Conservation (phyloP, 306 rosid genomes). For the Cucumis cinereus region DNA sequence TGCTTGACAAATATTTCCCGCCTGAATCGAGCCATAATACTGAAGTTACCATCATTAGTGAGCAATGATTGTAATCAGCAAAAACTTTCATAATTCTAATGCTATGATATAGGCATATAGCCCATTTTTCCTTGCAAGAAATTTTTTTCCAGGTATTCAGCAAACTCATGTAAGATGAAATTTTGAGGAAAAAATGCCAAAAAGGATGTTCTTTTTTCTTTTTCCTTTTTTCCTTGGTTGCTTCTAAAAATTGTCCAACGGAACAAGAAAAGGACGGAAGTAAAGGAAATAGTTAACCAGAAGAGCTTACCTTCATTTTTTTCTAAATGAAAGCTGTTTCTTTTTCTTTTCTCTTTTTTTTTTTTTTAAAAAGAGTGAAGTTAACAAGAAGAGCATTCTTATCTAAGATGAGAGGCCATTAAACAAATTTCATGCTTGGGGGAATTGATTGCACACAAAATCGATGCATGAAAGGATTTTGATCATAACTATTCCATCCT, state of each 20-base stretch:
- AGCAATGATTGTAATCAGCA: background rate
- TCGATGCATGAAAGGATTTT: background rate
- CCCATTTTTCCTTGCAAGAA: background rate
- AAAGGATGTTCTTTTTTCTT: background rate
- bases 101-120: background rate
- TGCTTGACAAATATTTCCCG: background rate
- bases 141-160: background rate
- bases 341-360: no score
- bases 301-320: no score
- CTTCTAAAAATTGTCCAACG: background rate
- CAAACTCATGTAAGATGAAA: background rate
- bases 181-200: background rate
- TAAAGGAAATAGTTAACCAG: background rate
- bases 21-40: background rate
- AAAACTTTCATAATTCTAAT: background rate
- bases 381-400: background rate
- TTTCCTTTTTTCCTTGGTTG: background rate
- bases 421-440: background rate
- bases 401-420: background rate
- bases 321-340: no score
- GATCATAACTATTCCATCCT: background rate
- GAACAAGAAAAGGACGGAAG: background rate
- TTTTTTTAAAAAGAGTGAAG: no score
- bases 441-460: background rate
- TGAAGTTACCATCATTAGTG: background rate